Evolutionary conservation across 2,329 filamentous ascomycete species (phyloP).

Genomic region (Thelonectria blattea): DNA sequence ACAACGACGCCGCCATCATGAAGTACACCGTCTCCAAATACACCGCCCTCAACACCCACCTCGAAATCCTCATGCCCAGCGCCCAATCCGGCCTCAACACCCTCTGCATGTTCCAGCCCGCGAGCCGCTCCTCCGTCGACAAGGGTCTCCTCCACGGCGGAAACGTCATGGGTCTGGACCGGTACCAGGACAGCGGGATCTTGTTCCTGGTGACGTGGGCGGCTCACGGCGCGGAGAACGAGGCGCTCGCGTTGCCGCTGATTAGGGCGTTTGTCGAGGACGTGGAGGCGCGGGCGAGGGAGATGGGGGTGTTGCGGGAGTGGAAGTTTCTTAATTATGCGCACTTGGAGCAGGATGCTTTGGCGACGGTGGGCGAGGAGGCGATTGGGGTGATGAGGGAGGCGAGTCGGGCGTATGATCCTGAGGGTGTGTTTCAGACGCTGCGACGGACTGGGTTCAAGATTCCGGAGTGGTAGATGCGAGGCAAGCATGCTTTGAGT

Average conservation of each 20-base stretch:
- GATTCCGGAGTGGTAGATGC: slow-evolving; percentile 32
- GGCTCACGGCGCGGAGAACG: slow-evolving; percentile 42
- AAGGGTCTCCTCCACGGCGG: slow-evolving; percentile 42
- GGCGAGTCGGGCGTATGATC: slow-evolving; percentile 47
- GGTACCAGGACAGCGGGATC: slow-evolving; percentile 36
- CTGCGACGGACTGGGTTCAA: slow-evolving; percentile 43
- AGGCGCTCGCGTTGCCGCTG: slow-evolving; percentile 44
- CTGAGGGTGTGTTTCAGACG: slow-evolving; percentile 46
- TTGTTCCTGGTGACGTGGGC: slow-evolving; percentile 42
- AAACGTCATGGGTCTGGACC: slow-evolving; percentile 44
- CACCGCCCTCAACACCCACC: slow-evolving; percentile 36
- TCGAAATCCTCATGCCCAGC: slow-evolving; percentile 36
- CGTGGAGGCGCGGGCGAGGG: slow-evolving; percentile 36
- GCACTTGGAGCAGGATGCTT: slow-evolving; percentile 45
- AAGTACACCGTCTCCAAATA: slow-evolving; percentile 42
- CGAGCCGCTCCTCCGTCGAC: slow-evolving; percentile 36
- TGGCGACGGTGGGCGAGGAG: slow-evolving; percentile 46
- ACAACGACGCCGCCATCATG: slow-evolving; percentile 45
- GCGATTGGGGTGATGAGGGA: slow-evolving; percentile 43
- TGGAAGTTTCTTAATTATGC: slow-evolving; percentile 55
- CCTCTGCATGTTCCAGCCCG: slow-evolving; percentile 43
- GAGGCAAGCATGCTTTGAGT: neutral
- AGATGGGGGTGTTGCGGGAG: slow-evolving; percentile 35
- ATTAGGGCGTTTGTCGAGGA: slow-evolving; percentile 43
- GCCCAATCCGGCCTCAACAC: slow-evolving; percentile 37